These are phyloP conservation scores for Strobilomyces echinocephalus DNA, from an alignment of 768 basidiomycete genomes.

Conservation along the genomic window DNA sequence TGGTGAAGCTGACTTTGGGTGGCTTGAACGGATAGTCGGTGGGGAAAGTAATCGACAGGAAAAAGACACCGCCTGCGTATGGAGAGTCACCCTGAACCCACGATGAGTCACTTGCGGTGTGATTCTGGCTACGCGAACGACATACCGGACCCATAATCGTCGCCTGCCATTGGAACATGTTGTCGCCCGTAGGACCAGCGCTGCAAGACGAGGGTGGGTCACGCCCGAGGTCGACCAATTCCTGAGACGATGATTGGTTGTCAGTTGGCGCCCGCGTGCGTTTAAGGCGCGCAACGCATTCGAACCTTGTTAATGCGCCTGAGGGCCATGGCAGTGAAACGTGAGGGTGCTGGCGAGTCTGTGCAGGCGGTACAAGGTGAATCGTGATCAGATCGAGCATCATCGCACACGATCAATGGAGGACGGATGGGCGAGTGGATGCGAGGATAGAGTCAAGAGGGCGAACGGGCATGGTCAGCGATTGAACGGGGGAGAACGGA, in stretches of 20 bases:
- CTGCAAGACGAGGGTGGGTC: constrained; percentile 99
- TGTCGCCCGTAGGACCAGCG: constrained; percentile 95
- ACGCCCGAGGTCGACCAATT: constrained; percentile 98
- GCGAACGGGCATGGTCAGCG: neutral
- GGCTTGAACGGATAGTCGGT: constrained; percentile 99
- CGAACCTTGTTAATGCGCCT: constrained; percentile 99
- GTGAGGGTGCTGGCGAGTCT: constrained; percentile 13
- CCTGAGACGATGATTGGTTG: constrained; percentile 44
- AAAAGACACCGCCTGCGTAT: constrained; percentile 98
- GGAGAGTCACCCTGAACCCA: constrained; percentile 84
- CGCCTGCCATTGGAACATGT: constrained; percentile 99
- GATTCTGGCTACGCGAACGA: constrained; percentile 11
- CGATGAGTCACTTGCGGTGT: constrained; percentile 20
- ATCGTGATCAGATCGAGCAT: constrained; percentile 29
- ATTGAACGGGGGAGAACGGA: neutral
- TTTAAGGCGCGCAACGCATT: neutral
- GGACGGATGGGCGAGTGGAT: constrained; percentile 1
- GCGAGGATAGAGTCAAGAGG: neutral
- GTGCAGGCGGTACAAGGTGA: constrained; percentile 1
- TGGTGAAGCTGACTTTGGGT: constrained; percentile 99
- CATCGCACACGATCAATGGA: constrained; percentile 38
- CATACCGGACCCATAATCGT: constrained; percentile 99
- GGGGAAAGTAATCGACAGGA: constrained; percentile 90
- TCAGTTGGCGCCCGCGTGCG: constrained; percentile 9
- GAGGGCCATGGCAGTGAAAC: constrained; percentile 66